Conservation (phyloP, 2,329 filamentous ascomycete species). For the Leptographium radiaticola region DNA sequence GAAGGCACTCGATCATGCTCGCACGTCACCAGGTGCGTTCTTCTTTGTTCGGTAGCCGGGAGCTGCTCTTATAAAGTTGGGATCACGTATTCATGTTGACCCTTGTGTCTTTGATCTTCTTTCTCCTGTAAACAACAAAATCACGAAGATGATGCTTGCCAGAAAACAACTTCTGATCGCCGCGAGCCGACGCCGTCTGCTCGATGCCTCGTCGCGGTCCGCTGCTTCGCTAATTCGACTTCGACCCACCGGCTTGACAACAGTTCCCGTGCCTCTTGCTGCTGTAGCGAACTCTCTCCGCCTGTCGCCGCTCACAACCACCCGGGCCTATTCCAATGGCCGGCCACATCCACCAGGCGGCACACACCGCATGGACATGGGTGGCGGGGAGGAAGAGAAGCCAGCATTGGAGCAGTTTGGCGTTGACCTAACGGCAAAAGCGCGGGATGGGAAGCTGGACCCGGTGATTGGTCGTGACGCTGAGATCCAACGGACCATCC, state of each 20-base stretch:
- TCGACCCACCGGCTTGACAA: not conserved
- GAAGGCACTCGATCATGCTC: constrained; percentile 5
- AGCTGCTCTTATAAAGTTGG: not conserved
- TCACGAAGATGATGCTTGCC: constrained; percentile 22
- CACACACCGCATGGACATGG: constrained; percentile 86
- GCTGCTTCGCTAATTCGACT: not conserved
- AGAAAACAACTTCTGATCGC: constrained; percentile 22
- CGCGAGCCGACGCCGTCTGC: constrained; percentile 11
- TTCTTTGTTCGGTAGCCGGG: not conserved
- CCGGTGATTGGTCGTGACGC: constrained; percentile 87
- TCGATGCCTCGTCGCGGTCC: constrained; percentile 4
- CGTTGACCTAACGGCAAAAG: constrained; percentile 74
- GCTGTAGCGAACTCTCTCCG: not conserved
- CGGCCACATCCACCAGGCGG: constrained; percentile 79
- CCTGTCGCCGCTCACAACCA: constrained; percentile 24
- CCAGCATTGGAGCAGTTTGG: constrained; percentile 83
- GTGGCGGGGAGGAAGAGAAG: constrained; percentile 61
- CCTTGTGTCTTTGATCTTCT: too few species aligned
- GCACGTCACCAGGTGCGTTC: not conserved
- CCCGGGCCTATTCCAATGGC: constrained; percentile 52
- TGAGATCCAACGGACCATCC: constrained; percentile 89
- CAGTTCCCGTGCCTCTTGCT: not conserved
- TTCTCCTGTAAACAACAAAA: too few species aligned
- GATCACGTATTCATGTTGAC: too few species aligned
- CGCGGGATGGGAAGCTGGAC: constrained; percentile 81